phyloP scores from a whole-genome alignment of 441 rosid species.

The Populus hybrid region DNA sequence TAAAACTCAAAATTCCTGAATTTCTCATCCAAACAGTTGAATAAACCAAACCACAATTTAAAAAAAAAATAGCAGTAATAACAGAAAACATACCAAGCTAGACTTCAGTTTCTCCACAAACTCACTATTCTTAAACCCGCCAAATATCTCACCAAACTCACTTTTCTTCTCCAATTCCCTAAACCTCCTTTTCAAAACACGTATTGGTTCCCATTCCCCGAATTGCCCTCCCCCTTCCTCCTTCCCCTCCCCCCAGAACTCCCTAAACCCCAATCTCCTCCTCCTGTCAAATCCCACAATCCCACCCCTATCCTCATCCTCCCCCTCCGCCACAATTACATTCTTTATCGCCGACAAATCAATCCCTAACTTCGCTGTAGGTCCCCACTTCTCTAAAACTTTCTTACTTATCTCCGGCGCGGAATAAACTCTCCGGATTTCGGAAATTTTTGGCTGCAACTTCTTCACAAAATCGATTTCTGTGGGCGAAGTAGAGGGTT shows the following conservation, averaged over 20 bases:
- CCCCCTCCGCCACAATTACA: conserved; percentile 60
- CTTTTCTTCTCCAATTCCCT: conserved; percentile 80
- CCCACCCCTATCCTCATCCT: conserved; percentile 17
- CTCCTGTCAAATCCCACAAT: conserved; percentile 36
- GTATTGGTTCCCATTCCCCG: conserved; percentile 77
- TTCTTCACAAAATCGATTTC: conserved; percentile 83
- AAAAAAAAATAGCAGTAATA: background rate
- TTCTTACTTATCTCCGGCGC: conserved; percentile 84
- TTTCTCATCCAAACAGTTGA: background rate
- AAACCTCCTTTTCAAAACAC: conserved; percentile 55
- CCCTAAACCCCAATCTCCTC: conserved; percentile 42
- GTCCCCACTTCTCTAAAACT: conserved; percentile 85
- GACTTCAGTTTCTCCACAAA: conserved; percentile 82
- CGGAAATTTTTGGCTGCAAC: conserved; percentile 84
- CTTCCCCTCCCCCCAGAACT: conserved; percentile 41
- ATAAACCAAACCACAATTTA: background rate
- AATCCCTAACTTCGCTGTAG: conserved; percentile 65
- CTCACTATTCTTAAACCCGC: conserved; percentile 67
- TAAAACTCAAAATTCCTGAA: background rate
- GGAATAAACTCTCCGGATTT: conserved; percentile 82
- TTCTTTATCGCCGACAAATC: conserved; percentile 80
- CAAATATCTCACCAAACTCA: conserved; percentile 51
- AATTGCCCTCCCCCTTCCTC: conserved; percentile 41
- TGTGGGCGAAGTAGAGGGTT: conserved; percentile 31
- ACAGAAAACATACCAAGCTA: conserved; percentile 58